These are phyloP conservation scores for Pythium coloratum DNA, from an alignment of 352 stramenopile species.

Conservation along the genomic window DNA sequence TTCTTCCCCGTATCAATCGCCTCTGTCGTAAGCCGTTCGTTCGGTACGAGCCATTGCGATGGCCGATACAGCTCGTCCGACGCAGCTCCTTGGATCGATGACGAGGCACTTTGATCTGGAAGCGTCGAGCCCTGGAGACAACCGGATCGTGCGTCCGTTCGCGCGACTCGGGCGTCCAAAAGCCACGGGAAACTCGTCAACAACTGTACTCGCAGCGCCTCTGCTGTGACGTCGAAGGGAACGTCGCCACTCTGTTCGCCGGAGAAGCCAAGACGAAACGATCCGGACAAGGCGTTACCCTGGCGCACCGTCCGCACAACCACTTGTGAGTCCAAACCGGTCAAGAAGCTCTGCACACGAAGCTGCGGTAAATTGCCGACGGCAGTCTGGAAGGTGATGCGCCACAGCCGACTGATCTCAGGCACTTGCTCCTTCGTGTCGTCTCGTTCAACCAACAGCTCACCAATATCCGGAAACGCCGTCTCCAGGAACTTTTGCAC, in stretches of 20 bases:
- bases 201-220: slow-evolving; percentile 51
- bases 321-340: slow-evolving; percentile 71
- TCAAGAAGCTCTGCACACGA: slow-evolving; percentile 63
- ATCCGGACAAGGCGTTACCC: slow-evolving; percentile 87
- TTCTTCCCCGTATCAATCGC: slow-evolving; percentile 47
- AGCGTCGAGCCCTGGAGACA: slow-evolving; percentile 68
- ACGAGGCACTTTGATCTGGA: slow-evolving; percentile 43
- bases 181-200: slow-evolving; percentile 52
- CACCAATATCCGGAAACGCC: slow-evolving; percentile 48
- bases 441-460: slow-evolving; percentile 50
- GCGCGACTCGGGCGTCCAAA: slow-evolving; percentile 62
- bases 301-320: slow-evolving; percentile 69
- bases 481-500: slow-evolving; percentile 56
- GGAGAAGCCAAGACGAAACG: slow-evolving; percentile 83
- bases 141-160: slow-evolving; percentile 57
- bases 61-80: slow-evolving; percentile 36
- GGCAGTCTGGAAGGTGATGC: slow-evolving; percentile 87
- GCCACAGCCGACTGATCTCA: slow-evolving; percentile 81
- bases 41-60: slow-evolving; percentile 59
- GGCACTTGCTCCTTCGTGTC: slow-evolving; percentile 54
- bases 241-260: slow-evolving; percentile 56
- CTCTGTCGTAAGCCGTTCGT: slow-evolving; percentile 36
- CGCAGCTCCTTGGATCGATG: slow-evolving; percentile 33
- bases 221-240: slow-evolving; percentile 62
- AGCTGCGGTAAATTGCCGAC: slow-evolving; percentile 86